These are phyloP conservation scores for Chromera velia DNA, from an alignment of 73 alveolate genomes.

Conservation along the genomic window DNA sequence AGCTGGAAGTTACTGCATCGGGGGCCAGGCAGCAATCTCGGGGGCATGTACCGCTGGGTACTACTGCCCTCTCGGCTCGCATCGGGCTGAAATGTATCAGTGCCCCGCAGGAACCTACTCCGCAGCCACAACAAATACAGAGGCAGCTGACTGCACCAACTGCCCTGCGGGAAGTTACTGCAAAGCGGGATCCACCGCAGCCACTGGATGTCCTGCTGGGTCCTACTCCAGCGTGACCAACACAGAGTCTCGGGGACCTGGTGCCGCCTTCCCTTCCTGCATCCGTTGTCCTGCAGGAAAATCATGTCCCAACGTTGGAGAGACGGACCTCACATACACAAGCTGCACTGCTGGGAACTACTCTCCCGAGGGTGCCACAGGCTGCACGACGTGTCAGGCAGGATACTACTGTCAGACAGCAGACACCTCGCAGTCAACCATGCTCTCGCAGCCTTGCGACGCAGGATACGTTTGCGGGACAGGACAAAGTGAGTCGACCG, in stretches of 20 bases:
- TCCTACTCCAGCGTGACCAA: conserved; percentile 42
- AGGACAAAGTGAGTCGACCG: no score
- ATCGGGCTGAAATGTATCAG: conserved; percentile 19
- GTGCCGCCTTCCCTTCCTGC: no score
- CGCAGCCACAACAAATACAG: conserved; percentile 13
- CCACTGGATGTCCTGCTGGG: conserved; percentile 50
- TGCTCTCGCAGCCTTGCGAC: conserved; percentile 33
- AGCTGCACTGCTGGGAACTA: conserved; percentile 53
- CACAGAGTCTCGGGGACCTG: not conserved
- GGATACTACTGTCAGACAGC: no score
- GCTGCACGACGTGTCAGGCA: conserved; percentile 32
- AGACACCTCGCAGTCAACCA: not conserved
- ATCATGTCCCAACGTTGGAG: conserved; percentile 49
- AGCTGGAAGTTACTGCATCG: conserved; percentile 49
- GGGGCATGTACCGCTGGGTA: conserved; percentile 52
- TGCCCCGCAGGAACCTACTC: conserved; percentile 65
- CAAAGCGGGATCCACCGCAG: conserved; percentile 39
- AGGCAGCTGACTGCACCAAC: conserved; percentile 25
- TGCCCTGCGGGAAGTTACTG: conserved; percentile 57
- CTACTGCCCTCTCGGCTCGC: conserved; percentile 60
- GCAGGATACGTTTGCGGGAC: conserved; percentile 63
- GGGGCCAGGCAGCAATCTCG: conserved; percentile 19
- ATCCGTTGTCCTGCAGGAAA: conserved; percentile 44
- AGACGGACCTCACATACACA: conserved; percentile 43
- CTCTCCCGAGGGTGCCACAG: conserved; percentile 43